Conservation (phyloP, 352 stramenopile species). For the Globisporangium orthogonon region DNA sequence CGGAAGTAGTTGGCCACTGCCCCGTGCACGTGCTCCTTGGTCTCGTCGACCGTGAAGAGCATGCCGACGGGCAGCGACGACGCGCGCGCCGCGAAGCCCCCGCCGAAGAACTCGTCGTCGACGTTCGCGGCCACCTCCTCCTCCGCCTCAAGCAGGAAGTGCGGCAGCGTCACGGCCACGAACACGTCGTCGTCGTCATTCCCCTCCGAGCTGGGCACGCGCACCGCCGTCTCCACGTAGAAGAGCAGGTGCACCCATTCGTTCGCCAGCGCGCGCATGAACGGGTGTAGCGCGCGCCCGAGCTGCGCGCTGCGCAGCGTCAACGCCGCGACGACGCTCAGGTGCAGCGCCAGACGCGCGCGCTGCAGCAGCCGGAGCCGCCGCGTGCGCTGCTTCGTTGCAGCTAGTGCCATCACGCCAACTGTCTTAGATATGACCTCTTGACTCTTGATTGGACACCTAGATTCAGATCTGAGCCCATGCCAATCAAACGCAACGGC, state of each 20-base stretch:
- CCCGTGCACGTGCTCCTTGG: conserved; percentile 56
- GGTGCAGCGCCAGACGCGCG: conserved; percentile 32
- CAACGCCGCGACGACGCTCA: conserved; percentile 32
- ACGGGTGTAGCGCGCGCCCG: conserved; percentile 43
- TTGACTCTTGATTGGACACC: no score
- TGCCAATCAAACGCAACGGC: no score
- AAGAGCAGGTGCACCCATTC: conserved; percentile 69
- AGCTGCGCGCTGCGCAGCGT: conserved; percentile 41
- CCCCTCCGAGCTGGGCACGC: conserved; percentile 6
- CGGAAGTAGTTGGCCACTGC: conserved; percentile 56
- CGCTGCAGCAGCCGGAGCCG: conserved; percentile 11
- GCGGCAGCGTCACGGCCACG: conserved; percentile 37
- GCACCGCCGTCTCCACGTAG: conserved; percentile 43
- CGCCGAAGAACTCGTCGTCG: conserved; percentile 53
- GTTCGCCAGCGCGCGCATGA: conserved; percentile 52
- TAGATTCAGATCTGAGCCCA: no score
- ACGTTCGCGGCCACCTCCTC: conserved; percentile 63
- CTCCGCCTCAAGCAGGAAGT: conserved; percentile 60
- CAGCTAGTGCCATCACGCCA: no score
- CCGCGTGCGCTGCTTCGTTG: no score
- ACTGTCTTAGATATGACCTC: no score
- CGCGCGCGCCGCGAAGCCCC: conserved; percentile 38
- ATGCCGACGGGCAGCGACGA: conserved; percentile 55
- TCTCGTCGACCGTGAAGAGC: conserved; percentile 72
- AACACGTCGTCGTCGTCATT: conserved; percentile 5